Percentiles rank a stretch among this genome's conserved stretches.
Evolutionary conservation across 2,329 filamentous ascomycete species (phyloP).

Genomic region (Aspergillus sp.): DNA sequence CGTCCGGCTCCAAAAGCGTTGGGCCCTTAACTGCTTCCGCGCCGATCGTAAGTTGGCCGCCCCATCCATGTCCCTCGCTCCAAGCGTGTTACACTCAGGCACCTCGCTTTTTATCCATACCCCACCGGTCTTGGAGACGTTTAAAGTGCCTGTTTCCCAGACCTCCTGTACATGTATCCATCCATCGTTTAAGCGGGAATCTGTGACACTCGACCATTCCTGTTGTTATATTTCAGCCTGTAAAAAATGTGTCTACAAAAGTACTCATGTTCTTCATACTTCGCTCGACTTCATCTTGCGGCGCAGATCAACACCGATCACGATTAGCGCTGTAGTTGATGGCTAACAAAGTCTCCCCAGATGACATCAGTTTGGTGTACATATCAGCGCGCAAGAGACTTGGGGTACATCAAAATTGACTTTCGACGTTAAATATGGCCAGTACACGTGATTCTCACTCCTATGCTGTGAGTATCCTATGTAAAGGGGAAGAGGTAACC

Average conservation of each 20-base stretch:
- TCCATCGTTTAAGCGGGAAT: not conserved
- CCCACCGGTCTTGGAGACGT: slow-evolving; percentile 15
- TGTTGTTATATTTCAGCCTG: not conserved
- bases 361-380: slow-evolving; percentile 37
- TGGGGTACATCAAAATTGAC: slow-evolving; percentile 24
- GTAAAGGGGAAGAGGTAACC: not conserved
- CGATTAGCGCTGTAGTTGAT: slow-evolving; percentile 3
- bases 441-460: slow-evolving; percentile 45
- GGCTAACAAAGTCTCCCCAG: slow-evolving; percentile 28
- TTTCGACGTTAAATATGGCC: slow-evolving; percentile 36
- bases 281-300: not conserved
- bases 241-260: not conserved
- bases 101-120: slow-evolving; percentile 15
- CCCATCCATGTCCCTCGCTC: slow-evolving; percentile 13
- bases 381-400: slow-evolving; percentile 33
- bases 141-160: slow-evolving; percentile 2
- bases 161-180: slow-evolving; percentile 4
- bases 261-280: slow-evolving; percentile 3
- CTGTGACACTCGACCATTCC: not conserved
- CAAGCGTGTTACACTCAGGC: slow-evolving; percentile 2
- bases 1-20: slow-evolving; percentile 15
- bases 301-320: not conserved
- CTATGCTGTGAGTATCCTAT: slow-evolving; percentile 38
- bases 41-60: slow-evolving; percentile 39
- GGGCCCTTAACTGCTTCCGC: slow-evolving; percentile 24